phyloP scores from a whole-genome alignment of 805 yeast species.

The Zygosaccharomyces siamensis region DNA sequence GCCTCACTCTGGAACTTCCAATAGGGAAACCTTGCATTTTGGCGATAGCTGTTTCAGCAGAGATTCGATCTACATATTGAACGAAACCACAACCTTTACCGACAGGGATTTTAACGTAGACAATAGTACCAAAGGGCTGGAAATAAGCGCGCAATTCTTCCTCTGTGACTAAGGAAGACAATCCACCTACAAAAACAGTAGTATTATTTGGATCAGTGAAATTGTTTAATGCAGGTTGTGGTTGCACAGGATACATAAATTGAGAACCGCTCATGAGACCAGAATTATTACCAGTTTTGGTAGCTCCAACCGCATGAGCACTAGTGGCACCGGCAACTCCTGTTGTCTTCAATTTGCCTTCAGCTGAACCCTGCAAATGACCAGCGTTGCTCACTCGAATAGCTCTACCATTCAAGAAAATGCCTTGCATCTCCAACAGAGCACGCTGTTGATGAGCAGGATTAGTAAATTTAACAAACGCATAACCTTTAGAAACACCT shows the following conservation, averaged over 20 bases:
- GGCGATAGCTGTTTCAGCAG: slow-evolving; percentile 80
- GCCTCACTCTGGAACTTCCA: slow-evolving; percentile 74
- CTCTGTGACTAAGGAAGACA: slow-evolving; percentile 54
- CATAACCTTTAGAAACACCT: slow-evolving; percentile 75
- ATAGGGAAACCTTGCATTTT: slow-evolving; percentile 89
- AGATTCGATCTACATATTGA: slow-evolving; percentile 67
- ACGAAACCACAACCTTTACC: slow-evolving; percentile 82
- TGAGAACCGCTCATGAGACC: slow-evolving; percentile 15
- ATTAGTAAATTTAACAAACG: slow-evolving; percentile 73
- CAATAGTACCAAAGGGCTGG: slow-evolving; percentile 66
- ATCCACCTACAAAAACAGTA: slow-evolving; percentile 64
- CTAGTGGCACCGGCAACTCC: background rate
- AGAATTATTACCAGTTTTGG: slow-evolving; percentile 1
- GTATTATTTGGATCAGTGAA: slow-evolving; percentile 80
- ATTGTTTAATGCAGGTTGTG: slow-evolving; percentile 53
- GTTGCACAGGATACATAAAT: slow-evolving; percentile 36
- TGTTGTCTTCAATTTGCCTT: slow-evolving; percentile 5
- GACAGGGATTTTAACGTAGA: slow-evolving; percentile 72
- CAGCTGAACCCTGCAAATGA: slow-evolving; percentile 10
- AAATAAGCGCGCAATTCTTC: slow-evolving; percentile 58
- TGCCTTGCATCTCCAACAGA: slow-evolving; percentile 76
- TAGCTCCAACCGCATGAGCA: background rate
- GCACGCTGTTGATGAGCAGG: slow-evolving; percentile 69
- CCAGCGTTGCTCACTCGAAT: slow-evolving; percentile 70
- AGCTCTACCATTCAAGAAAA: slow-evolving; percentile 63